Base-by-base conservation (phyloP, 1,284 basidiomycete species). In the Moesziomyces globuligerus region DNA sequence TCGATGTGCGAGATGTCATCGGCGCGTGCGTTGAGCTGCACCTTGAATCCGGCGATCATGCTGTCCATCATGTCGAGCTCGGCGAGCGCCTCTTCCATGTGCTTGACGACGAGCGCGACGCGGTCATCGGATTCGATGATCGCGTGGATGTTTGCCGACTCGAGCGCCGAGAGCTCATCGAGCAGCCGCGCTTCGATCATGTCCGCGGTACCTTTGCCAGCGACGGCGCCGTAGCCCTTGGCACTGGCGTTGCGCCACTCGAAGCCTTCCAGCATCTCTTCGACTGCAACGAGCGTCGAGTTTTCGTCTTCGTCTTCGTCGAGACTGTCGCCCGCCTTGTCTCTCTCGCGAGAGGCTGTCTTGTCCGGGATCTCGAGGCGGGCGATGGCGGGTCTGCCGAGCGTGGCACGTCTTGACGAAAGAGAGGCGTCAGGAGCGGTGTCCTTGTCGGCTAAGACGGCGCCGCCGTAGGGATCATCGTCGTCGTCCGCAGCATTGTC, bases 231-330 rank as follows among this genome's bases (percentile, higher is more conserved):
- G 39, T 53, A 61, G 13, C 55, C 56, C 23, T 64, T 45, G 0
- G 64, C 51, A 7, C 56, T 53, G 13, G 50, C 61, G 21, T 58
- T 55, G 10, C 68, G 61, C 93, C 93, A 98, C 82, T 98, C 95
- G 79, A 97, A 95, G 0, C 94, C 94, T 79, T 98, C 95, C 10
- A 98, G 86, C 92, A 99, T 94, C 81, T 98, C 96, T 81, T 99
- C 96, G 4, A 99, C 79, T 7, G 79, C 76, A 1, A 75, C 60
- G 1, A 82, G 70, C 4, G 78, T 78, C 10, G 74, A 50, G 20
- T 81, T 74, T 9, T 81, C 78, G 29, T 80, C 78, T 18, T 75
- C 72, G 15, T 77, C 74, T 8, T 58, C 64, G 8, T 61, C 58
- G 18, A 38, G 20, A 2, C 26, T 37, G 18, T 54, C 52, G 23